Base-by-base conservation (phyloP, 139 green algal species). In the Penium margaritaceum region DNA sequence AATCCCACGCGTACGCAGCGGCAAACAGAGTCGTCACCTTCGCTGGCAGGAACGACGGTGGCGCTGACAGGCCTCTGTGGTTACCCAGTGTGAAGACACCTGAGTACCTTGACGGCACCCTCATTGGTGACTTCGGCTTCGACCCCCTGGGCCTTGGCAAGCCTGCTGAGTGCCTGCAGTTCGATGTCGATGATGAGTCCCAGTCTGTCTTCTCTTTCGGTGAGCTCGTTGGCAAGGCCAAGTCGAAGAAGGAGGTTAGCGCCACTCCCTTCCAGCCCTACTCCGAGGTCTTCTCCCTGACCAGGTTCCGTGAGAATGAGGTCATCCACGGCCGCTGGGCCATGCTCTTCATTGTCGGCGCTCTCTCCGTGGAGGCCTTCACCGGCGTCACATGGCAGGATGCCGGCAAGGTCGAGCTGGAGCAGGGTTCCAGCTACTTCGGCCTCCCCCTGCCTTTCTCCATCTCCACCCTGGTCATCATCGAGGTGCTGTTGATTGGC, bases 271-370 rank as follows among this genome's bases (percentile, higher is more conserved):
- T 83, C 69, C 72, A 81, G 70, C 84, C 84, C 0, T 89, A 87
- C 67, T 66, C 76, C 33, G 83, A 91, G 78, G 90, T 95, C 24
- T 96, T 96, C 80, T 89, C 87, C 72, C 85, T 97, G 64, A 78
- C 89, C 72, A 84, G 94, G 33, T 99, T 99, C 94, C 76, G 85
- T 30, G 77, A 83, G 77, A 68, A 54, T 41, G 77, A 83, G 72
- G 34, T 83, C 37, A 83, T 83, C 39, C 72, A 83, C 72, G 77
- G 77, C n/a, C 77, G 77, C 38, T 83, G 72, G 72, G 77, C 77
- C 72, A 83, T 83, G 77, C 77, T 83, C 32, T 72, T 17, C 30
- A 55, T 83, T n/a, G 15, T 74, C 30, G 77, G 77, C 29, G 77
- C 72, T 57, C 57, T 80, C 21, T 53, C 64, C 21, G 72, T 63